These are phyloP conservation scores for Maudiozyma serrabonitensis DNA, from an alignment of 805 yeast species.

Conservation along the genomic window DNA sequence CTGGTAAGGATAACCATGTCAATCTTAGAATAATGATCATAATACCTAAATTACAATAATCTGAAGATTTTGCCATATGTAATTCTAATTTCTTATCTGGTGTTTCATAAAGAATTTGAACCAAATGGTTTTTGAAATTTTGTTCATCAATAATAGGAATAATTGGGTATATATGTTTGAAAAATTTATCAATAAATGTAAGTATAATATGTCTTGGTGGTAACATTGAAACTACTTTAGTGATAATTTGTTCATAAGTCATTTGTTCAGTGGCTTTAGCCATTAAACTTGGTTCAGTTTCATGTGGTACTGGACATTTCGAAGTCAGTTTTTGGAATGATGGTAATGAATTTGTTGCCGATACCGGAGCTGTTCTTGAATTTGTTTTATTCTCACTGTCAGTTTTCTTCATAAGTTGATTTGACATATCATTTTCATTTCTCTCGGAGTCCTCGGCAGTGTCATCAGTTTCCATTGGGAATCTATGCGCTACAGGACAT, in stretches of 20 bases:
- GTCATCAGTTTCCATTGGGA: background rate
- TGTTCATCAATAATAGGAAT: conserved; percentile 59
- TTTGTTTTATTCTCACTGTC: background rate
- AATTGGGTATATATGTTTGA: conserved; percentile 49
- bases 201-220: conserved; percentile 50
- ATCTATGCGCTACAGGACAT: conserved; percentile 16
- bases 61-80: conserved; percentile 27
- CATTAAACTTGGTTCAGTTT: background rate
- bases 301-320: conserved; percentile 22
- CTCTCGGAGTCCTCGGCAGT: background rate
- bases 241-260: conserved; percentile 16
- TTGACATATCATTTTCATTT: background rate
- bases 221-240: conserved; percentile 32
- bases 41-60: conserved; percentile 40
- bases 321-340: conserved; percentile 20
- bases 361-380: background rate
- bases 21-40: conserved; percentile 43
- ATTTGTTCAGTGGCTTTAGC: conserved; percentile 1
- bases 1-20: conserved; percentile 47
- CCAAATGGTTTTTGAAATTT: conserved; percentile 26
- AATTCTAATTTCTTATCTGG: conserved; percentile 18
- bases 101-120: conserved; percentile 15
- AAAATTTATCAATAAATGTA: conserved; percentile 48
- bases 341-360: conserved; percentile 10
- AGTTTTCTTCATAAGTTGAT: background rate